phyloP scores from a whole-genome alignment of 768 basidiomycete species.

The Suillus alpinus region DNA sequence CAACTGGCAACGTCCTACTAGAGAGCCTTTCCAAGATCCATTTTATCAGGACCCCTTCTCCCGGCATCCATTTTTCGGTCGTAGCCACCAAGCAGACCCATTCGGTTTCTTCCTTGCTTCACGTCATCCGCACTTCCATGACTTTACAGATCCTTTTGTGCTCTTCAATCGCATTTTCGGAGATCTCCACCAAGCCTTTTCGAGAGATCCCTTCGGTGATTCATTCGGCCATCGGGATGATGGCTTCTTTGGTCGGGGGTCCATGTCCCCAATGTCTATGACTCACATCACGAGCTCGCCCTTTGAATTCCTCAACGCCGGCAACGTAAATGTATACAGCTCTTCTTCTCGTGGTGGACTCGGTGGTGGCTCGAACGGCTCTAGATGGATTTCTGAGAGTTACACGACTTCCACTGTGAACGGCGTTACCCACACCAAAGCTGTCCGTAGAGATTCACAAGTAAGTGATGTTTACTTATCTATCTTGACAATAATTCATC shows the following conservation, averaged over 20 bases:
- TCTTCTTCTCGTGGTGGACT: background rate
- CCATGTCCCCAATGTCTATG: conserved; percentile 3
- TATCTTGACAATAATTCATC: conserved; percentile 11
- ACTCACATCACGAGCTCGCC: background rate
- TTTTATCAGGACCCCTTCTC: conserved; percentile 21
- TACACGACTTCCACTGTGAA: conserved; percentile 57
- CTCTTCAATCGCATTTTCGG: conserved; percentile 74
- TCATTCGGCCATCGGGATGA: conserved; percentile 16
- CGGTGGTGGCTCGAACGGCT: conserved; percentile 22
- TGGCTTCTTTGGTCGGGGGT: conserved; percentile 10
- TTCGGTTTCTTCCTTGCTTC: conserved; percentile 26
- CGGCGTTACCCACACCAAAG: conserved; percentile 61
- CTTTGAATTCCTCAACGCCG: background rate
- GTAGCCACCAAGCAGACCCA: conserved; percentile 24
- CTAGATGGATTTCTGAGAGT: conserved; percentile 54
- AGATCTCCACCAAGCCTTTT: conserved; percentile 37
- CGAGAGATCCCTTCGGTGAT: conserved; percentile 34
- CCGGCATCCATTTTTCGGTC: conserved; percentile 17
- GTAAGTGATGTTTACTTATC: conserved; percentile 37
- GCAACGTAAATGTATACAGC: background rate
- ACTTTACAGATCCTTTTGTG: conserved; percentile 72
- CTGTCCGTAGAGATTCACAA: conserved; percentile 52
- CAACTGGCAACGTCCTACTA: conserved; percentile 14
- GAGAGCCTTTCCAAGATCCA: conserved; percentile 16
- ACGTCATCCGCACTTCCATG: conserved; percentile 14